These are phyloP conservation scores for Aspergillus udagawae DNA, from an alignment of 2,329 filamentous ascomycete genomes.

Conservation along the genomic window DNA sequence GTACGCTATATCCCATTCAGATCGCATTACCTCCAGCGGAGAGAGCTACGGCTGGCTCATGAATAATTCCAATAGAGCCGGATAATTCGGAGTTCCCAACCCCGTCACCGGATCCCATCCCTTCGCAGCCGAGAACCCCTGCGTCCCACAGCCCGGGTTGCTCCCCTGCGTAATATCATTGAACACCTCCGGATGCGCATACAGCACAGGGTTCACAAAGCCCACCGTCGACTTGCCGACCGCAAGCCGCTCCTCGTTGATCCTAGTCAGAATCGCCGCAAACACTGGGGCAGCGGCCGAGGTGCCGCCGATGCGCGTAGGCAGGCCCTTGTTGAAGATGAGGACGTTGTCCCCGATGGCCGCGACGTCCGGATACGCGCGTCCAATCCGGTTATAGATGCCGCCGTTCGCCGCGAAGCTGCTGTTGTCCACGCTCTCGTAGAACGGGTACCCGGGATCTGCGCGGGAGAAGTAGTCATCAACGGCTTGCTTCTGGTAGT, in stretches of 20 bases:
- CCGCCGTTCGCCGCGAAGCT: slow-evolving; percentile 24
- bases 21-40: not conserved
- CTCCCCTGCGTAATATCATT: slow-evolving; percentile 28
- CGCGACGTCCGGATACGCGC: slow-evolving; percentile 34
- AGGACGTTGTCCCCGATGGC: slow-evolving; percentile 36
- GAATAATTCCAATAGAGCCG: slow-evolving; percentile 29
- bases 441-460: slow-evolving; percentile 25
- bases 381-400: slow-evolving; percentile 33
- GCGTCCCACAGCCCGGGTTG: slow-evolving; percentile 28
- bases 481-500: slow-evolving; percentile 39
- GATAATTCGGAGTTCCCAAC: slow-evolving; percentile 32
- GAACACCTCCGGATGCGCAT: slow-evolving; percentile 28
- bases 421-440: slow-evolving; percentile 29
- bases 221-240: slow-evolving; percentile 49
- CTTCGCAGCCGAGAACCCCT: slow-evolving; percentile 23
- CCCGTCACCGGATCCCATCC: slow-evolving; percentile 36
- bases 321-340: slow-evolving; percentile 22
- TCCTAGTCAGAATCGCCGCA: slow-evolving; percentile 51
- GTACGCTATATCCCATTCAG: not conserved
- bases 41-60: slow-evolving; percentile 12
- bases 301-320: slow-evolving; percentile 26
- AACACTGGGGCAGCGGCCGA: slow-evolving; percentile 52
- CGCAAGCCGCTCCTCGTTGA: slow-evolving; percentile 53
- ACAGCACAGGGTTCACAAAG: slow-evolving; percentile 48
- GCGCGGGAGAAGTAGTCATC: slow-evolving; percentile 29